Base-by-base conservation (phyloP, 192 early-diverging fungal species). In the Backusella psychrophila region DNA sequence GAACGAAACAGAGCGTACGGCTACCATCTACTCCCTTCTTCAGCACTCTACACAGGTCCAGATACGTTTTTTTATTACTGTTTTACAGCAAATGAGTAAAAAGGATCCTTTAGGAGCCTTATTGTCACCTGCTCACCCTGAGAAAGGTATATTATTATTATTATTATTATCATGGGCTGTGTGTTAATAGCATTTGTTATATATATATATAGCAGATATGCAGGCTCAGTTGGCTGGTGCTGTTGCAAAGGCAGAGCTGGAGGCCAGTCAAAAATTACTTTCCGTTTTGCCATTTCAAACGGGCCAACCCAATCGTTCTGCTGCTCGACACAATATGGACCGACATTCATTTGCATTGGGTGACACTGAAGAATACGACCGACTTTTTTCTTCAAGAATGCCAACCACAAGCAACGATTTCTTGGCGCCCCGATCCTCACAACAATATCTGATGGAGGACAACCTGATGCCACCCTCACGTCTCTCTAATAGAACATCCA, bases 51-150 rank as follows among this genome's bases (percentile, higher is more conserved):
- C 92, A 3, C 93, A 90, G 67, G 91, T 97, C 56, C 97, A 98
- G 83, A 90, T 96, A 75, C 88, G 95, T 15, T 97, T 98, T 78
- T 96, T 98, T 76, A 94, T 95, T 73, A 94, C 94, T 6, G 93
- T 97, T 6, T 79, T 98, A 77, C 94, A 96, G 84, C 94, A 96
- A 78, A 92, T 96, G 93, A 92, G 93, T 23, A 88, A 92, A 83
- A 90, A 89, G 65, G 95, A 96, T 75, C 89, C 92, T 15, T 77
- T 91, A 17, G 84, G 82, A 12, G 87, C 88, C n/a, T 79, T 90
- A 23, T 72, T 90, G 12, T 83, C 87, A 26, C 83, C 84, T 12
- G 86, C 84, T 12, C 78, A 83, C 31, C 81, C 80, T 69, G 86
- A 86, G 21, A 86, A 85, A 77, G 87, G 88, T 81, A 85, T 34